phyloP scores from a whole-genome alignment of 805 yeast species.

The Teunomyces tritomae region DNA sequence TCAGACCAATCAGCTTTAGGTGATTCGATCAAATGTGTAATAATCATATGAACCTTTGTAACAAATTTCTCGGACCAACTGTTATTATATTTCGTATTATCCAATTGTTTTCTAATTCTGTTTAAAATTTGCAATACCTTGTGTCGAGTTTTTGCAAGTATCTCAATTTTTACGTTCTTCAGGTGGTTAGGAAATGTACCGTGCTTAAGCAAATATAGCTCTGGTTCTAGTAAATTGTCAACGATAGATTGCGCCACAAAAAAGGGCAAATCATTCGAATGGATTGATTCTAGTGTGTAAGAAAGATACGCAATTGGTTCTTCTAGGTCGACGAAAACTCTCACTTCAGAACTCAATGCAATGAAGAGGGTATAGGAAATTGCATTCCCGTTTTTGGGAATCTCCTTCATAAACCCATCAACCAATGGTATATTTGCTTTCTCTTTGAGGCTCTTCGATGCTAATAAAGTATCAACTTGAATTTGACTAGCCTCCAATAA shows the following conservation, averaged over 20 bases:
- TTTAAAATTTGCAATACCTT: background rate
- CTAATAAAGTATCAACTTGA: slow-evolving; percentile 27
- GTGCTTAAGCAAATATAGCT: slow-evolving; percentile 7
- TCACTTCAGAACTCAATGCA: slow-evolving; percentile 39
- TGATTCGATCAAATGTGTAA: background rate
- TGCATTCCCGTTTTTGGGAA: background rate
- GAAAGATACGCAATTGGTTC: slow-evolving; percentile 37
- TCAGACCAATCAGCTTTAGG: background rate
- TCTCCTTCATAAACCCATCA: background rate
- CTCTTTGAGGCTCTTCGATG: background rate
- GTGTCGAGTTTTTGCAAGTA: slow-evolving; percentile 2
- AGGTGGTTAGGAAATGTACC: background rate
- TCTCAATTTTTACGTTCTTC: background rate
- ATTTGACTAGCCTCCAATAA: slow-evolving; percentile 47
- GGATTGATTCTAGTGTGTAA: slow-evolving; percentile 45
- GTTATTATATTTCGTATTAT: background rate
- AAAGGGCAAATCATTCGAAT: slow-evolving; percentile 61
- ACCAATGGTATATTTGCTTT: background rate
- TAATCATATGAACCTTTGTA: background rate
- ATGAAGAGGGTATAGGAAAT: slow-evolving; percentile 11
- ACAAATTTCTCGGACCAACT: background rate
- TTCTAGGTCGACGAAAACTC: slow-evolving; percentile 42
- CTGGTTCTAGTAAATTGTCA: slow-evolving; percentile 30
- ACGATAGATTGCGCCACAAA: slow-evolving; percentile 48
- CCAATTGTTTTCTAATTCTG: background rate